Conservation (phyloP, 345 rosid species). For the Ailanthus altissimus region DNA sequence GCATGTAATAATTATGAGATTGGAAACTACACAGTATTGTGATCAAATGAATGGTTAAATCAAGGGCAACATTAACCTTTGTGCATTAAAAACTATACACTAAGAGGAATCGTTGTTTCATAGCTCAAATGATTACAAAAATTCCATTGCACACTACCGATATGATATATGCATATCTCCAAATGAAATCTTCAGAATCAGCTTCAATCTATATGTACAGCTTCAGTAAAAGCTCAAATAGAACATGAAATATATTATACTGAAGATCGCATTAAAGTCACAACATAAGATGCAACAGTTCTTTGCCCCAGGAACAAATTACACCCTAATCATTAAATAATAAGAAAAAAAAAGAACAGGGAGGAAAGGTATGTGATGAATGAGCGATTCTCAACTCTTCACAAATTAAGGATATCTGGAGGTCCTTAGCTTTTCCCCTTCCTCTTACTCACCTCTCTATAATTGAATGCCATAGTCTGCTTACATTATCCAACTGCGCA, state of each 20-base stretch:
- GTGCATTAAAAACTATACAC: too few relatives aligned
- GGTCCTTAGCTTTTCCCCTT: not conserved
- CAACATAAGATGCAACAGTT: not conserved
- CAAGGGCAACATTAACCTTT: too few relatives aligned
- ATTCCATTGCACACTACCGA: too few relatives aligned
- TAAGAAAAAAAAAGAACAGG: not conserved
- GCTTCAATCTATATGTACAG: not conserved
- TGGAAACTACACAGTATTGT: too few relatives aligned
- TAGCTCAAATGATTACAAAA: too few relatives aligned
- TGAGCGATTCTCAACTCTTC: not conserved
- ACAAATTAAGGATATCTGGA: not conserved
- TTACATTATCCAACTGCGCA: not conserved
- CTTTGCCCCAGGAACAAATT: not conserved
- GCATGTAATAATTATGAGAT: too few relatives aligned
- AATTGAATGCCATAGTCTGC: not conserved
- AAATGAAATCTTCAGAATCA: not conserved
- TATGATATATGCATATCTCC: not conserved
- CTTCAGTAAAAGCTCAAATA: not conserved
- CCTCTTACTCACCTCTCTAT: not conserved
- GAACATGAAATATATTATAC: not conserved
- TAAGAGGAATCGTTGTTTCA: too few relatives aligned
- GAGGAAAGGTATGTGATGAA: not conserved
- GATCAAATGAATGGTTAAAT: too few relatives aligned
- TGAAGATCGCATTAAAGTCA: not conserved
- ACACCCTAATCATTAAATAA: not conserved